Evolutionary conservation across 2,329 filamentous ascomycete species (phyloP).

Genomic region (Colletotrichum limetticola): DNA sequence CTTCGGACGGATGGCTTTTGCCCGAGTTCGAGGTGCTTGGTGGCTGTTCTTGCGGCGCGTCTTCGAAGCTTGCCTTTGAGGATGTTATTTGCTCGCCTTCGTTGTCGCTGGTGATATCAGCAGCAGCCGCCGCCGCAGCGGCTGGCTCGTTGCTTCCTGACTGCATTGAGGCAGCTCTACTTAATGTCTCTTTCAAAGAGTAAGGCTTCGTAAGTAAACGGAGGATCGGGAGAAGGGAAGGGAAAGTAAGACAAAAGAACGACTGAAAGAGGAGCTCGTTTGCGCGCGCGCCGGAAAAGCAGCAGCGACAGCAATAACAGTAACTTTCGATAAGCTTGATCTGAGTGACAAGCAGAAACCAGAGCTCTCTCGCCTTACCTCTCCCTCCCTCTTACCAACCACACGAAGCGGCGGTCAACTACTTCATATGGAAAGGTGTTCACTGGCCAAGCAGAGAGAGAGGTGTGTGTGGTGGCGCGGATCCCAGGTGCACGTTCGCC

Average conservation of each 20-base stretch:
- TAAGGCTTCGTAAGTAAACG: too few relatives aligned
- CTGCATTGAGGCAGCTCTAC: conserved; percentile 12
- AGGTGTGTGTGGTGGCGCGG: conserved; percentile 8
- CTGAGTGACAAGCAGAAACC: conserved; percentile 19
- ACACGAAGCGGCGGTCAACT: conserved; percentile 12
- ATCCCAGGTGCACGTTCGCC: conserved; percentile 29
- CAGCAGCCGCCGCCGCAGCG: conserved; percentile 6
- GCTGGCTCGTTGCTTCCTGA: conserved; percentile 14
- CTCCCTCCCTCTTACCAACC: neutral
- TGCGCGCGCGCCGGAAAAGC: conserved; percentile 22
- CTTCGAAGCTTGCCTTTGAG: conserved; percentile 30
- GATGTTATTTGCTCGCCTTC: conserved; percentile 25
- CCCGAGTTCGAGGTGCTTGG: conserved; percentile 3
- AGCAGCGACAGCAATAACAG: conserved; percentile 21
- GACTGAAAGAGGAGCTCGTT: conserved; percentile 17
- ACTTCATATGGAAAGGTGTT: conserved; percentile 34
- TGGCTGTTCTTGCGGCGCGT: conserved; percentile 26
- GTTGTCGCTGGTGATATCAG: conserved; percentile 16
- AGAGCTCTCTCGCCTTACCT: conserved; percentile 15
- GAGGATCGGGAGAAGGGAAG: neutral
- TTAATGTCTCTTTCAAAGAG: neutral
- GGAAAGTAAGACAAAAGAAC: neutral
- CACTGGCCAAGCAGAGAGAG: neutral
- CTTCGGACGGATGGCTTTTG: conserved; percentile 18
- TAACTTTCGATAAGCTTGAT: conserved; percentile 8